Base-by-base conservation (phyloP, 345 rosid species). In the Arabidopsis suecica region DNA sequence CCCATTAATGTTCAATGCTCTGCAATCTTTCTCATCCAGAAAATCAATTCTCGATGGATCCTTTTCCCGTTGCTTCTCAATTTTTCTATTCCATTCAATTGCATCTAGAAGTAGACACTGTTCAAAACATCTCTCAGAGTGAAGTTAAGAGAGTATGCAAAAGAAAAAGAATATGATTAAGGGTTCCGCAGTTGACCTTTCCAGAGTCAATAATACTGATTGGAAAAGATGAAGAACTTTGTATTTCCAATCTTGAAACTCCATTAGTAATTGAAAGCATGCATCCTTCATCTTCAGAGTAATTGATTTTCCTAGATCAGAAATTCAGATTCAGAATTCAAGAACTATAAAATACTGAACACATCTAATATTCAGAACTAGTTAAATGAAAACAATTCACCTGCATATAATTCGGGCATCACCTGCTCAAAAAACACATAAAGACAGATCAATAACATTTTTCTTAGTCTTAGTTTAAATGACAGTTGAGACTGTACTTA, bases 321-420 rank as follows among this genome's bases (percentile, higher is more conserved):
- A 76, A 13, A 16, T 55, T 32, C 11, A 32, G 61, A 14, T 22
- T 22, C 44, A 80, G 58, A 62, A 9, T 22, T 33, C 16, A 13
- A 25, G 73, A 28, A 38, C 7, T 61, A 25, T n/a, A 11, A 14
- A 51, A 50, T 48, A 49, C 16, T n/a, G 53, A 37, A 38, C 28
- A 38, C 38, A 5, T 61, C 66, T 13, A n/a, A 25, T 16, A 20
- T 38, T 56, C 20, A 51, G 4, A 44, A 32, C 30, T n/a, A 41
- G 9, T 41, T 11, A 51, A 8, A 18, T 44, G 23, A 40, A 68
- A 47, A 30, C 14, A 13, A 56, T 1, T 54, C 47, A 89, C 97
- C 97, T 91, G 93, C 91, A 91, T 78, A 91, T 73, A 47, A 89
- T 85, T 33, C 85, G 74, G 55, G 90, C 86, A 53, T 85, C 94